A percentile compares a stretch with the other conserved stretches of the same genome.
These are phyloP conservation scores for Gossypium sturtianum DNA, from an alignment of 345 rosid genomes.

Conservation along the genomic window DNA sequence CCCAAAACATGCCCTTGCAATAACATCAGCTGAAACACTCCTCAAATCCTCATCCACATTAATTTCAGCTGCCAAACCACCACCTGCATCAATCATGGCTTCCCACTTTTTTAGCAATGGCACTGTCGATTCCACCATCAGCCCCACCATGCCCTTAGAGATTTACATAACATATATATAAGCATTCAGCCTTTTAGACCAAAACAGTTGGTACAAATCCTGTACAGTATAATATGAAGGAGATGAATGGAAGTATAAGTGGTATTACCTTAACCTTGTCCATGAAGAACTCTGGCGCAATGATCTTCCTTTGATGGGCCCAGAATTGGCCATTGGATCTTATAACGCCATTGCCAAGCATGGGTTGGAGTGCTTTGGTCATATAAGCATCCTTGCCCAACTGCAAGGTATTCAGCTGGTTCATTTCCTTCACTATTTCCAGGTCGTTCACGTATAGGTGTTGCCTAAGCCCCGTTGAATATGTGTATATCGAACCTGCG, in stretches of 20 bases:
- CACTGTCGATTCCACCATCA: slow-evolving; percentile 47
- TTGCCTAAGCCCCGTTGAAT: slow-evolving; percentile 63
- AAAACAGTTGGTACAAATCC: no score
- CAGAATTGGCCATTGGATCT: slow-evolving; percentile 64
- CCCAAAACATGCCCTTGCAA: slow-evolving; percentile 52
- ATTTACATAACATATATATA: neutral
- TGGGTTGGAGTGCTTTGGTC: slow-evolving; percentile 49
- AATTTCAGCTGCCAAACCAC: slow-evolving; percentile 30
- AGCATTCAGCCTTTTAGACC: neutral
- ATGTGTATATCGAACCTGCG: slow-evolving; percentile 64
- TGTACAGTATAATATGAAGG: no score
- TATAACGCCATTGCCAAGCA: slow-evolving; percentile 68
- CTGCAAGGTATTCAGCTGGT: slow-evolving; percentile 44
- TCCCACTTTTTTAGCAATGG: slow-evolving; percentile 54
- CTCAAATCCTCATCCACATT: slow-evolving; percentile 39
- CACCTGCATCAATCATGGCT: slow-evolving; percentile 24
- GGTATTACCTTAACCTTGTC: slow-evolving; percentile 60
- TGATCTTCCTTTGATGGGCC: slow-evolving; percentile 63
- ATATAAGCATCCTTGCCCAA: slow-evolving; percentile 69
- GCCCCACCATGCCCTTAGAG: slow-evolving; percentile 56
- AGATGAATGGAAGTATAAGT: neutral
- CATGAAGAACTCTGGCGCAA: slow-evolving; percentile 70
- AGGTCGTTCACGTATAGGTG: slow-evolving; percentile 65
- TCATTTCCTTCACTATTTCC: slow-evolving; percentile 69
- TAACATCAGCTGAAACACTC: slow-evolving; percentile 42